Conservation (phyloP, 768 basidiomycete genomes). For the Leccinum arenicola region DNA sequence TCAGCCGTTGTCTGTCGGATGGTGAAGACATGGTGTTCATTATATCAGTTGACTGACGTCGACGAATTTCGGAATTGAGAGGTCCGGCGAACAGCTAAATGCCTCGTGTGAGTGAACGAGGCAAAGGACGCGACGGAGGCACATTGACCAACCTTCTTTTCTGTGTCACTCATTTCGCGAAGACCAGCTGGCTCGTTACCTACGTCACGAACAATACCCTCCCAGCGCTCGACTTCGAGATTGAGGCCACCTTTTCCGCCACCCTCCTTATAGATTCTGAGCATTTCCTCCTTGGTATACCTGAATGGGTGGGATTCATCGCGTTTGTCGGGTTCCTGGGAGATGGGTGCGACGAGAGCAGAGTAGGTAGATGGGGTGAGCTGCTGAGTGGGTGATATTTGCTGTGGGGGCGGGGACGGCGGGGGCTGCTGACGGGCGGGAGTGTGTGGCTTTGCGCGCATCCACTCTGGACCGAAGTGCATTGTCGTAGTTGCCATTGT, state of each 20-base stretch:
- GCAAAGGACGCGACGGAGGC: slow-evolving; percentile 6
- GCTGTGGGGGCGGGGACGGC: slow-evolving; percentile 57
- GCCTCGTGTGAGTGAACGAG: slow-evolving; percentile 29
- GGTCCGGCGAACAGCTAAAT: slow-evolving; percentile 71
- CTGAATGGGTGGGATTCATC: slow-evolving; percentile 78
- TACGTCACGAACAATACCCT: slow-evolving; percentile 80
- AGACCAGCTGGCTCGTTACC: slow-evolving; percentile 70
- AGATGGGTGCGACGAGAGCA: slow-evolving; percentile 49
- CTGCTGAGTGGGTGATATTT: slow-evolving; percentile 40
- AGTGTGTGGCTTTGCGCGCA: slow-evolving; percentile 74
- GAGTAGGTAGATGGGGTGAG: slow-evolving; percentile 69
- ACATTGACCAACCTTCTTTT: slow-evolving; percentile 73
- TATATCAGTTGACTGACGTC: slow-evolving; percentile 77
- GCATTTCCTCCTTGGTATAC: slow-evolving; percentile 83
- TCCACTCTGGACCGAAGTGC: slow-evolving; percentile 94
- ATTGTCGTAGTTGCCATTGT: slow-evolving; percentile 62
- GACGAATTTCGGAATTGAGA: slow-evolving; percentile 85
- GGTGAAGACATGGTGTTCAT: slow-evolving; percentile 57
- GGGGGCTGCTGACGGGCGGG: slow-evolving; percentile 51
- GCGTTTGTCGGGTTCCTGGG: slow-evolving; percentile 50
- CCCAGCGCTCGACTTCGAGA: slow-evolving; percentile 85
- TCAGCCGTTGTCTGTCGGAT: slow-evolving; percentile 59
- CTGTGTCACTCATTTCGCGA: slow-evolving; percentile 76
- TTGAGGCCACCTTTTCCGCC: slow-evolving; percentile 71
- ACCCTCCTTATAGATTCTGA: slow-evolving; percentile 80